These are phyloP conservation scores for Mycosphaerella sp. DNA, from an alignment of 2,329 filamentous ascomycete species.

Conservation along the genomic window DNA sequence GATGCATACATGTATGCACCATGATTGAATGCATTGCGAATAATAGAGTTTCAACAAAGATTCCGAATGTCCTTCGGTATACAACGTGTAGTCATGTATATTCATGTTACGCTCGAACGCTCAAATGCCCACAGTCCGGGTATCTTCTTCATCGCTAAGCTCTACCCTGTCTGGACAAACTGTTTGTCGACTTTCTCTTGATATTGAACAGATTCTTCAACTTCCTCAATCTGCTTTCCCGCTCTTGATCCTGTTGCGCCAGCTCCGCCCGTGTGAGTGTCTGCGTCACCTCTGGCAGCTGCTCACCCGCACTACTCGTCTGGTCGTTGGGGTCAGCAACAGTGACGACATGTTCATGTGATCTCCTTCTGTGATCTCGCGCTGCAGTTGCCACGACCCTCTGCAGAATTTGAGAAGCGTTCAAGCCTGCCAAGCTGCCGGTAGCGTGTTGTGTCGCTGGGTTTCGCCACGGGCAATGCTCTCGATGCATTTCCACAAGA, in stretches of 20 bases:
- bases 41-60: neutral
- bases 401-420: constrained; percentile 31
- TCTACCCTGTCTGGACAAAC: constrained; percentile 7
- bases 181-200: constrained; percentile 24
- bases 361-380: constrained; percentile 30
- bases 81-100: neutral
- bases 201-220: constrained; percentile 34
- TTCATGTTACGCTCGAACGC: neutral
- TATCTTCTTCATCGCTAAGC: neutral
- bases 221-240: constrained; percentile 30
- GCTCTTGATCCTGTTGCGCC: constrained; percentile 30
- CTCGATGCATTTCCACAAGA: constrained; percentile 33
- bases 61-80: too few relatives aligned
- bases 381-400: constrained; percentile 29
- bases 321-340: constrained; percentile 8
- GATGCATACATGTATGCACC: neutral
- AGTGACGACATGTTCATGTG: constrained; percentile 11
- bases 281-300: constrained; percentile 1
- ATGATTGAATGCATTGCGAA: neutral
- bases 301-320: neutral
- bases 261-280: constrained; percentile 28
- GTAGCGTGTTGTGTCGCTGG: constrained; percentile 29
- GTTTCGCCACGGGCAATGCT: constrained; percentile 37
- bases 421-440: constrained; percentile 29
- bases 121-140: neutral